A percentile compares a stretch with the other conserved stretches of the same genome.
Conservation (phyloP, 768 basidiomycete species). For the Suillus spraguei region DNA sequence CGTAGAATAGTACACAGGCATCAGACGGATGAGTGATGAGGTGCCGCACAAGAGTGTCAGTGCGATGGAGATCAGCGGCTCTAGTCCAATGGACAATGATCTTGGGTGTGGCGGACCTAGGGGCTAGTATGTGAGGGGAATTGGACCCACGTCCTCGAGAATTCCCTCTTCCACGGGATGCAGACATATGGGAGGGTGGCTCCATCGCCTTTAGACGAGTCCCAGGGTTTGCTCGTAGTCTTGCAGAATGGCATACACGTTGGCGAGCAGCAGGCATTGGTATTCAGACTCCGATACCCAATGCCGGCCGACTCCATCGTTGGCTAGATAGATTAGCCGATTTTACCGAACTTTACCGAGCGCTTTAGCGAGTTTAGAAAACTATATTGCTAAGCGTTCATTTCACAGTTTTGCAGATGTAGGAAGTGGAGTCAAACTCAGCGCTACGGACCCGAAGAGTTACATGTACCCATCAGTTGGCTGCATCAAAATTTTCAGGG, state of each 20-base stretch:
- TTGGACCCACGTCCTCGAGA: no score
- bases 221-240: not conserved
- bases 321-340: no score
- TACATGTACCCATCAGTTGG: not conserved
- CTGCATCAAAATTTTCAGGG: not conserved
- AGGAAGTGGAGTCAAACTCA: no score
- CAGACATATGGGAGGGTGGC: no score
- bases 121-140: no score
- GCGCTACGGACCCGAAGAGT: not conserved
- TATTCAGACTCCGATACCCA: not conserved
- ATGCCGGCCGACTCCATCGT: no score
- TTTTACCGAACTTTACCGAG: no score
- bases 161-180: no score
- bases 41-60: not conserved
- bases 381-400: no score
- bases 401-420: no score
- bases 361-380: no score
- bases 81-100: not conserved
- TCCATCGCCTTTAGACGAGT: not conserved
- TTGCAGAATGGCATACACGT: not conserved
- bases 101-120: no score
- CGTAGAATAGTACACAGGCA: not conserved
- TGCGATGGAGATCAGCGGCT: not conserved
- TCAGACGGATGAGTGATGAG: not conserved
- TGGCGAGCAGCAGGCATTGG: not conserved